Percentiles rank a stretch among this genome's conserved stretches.
These are phyloP conservation scores for Aspergillus novofumigatus DNA, from an alignment of 2,329 filamentous ascomycete species.

Conservation along the genomic window DNA sequence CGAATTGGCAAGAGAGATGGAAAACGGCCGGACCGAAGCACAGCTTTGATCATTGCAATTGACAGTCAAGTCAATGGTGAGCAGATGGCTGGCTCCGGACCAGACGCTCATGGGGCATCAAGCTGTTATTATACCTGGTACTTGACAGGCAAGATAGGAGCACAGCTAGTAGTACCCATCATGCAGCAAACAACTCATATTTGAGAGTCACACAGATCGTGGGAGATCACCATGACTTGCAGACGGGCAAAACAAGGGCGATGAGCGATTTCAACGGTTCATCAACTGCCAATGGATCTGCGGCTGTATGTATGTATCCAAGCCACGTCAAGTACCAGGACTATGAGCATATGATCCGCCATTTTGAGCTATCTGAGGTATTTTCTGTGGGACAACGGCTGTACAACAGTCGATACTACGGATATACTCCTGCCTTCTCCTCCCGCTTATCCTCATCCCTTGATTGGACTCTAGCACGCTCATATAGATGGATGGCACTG, in stretches of 20 bases:
- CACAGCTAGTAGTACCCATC: background rate
- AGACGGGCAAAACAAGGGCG: background rate
- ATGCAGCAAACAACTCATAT: background rate
- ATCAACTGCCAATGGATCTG: background rate
- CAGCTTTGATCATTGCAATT: too few relatives aligned
- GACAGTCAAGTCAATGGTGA: too few relatives aligned
- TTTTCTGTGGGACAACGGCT: background rate
- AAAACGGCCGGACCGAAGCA: background rate
- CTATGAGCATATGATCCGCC: background rate
- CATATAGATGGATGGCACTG: background rate
- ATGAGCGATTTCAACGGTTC: background rate
- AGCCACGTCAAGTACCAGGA: background rate
- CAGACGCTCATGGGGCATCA: background rate
- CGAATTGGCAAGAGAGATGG: background rate
- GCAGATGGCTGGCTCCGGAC: too few relatives aligned
- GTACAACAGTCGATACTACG: background rate
- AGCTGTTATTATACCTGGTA: background rate
- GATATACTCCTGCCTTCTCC: background rate
- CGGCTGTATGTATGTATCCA: background rate
- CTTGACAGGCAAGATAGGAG: background rate
- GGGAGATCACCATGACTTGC: background rate
- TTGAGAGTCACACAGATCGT: background rate
- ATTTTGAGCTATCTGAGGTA: background rate
- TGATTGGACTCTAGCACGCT: background rate
- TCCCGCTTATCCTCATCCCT: background rate